A percentile compares a stretch with the other conserved stretches of the same genome.
Evolutionary conservation across 306 rosid species (phyloP).

Genomic region (Cucurbita pepo): DNA sequence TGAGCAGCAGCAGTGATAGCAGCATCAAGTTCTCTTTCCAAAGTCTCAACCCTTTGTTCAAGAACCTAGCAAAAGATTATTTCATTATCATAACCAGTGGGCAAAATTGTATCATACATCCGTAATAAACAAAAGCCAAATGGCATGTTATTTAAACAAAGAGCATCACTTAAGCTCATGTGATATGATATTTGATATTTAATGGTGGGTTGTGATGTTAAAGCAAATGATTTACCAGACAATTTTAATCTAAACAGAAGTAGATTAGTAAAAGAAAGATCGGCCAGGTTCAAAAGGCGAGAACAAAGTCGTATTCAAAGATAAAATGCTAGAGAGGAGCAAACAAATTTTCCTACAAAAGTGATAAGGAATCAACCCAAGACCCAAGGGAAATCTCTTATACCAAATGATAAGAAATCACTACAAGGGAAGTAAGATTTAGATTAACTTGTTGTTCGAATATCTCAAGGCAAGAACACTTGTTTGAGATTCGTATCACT

Average conservation of each 20-base stretch:
- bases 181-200: background rate
- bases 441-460: too few relatives aligned
- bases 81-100: background rate
- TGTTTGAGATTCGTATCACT: too few relatives aligned
- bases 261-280: background rate
- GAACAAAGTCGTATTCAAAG: background rate
- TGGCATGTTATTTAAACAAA: background rate
- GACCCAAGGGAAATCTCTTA: too few relatives aligned
- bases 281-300: background rate
- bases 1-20: slow-evolving; percentile 81
- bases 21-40: slow-evolving; percentile 87
- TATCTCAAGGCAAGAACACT: too few relatives aligned
- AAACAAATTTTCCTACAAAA: background rate
- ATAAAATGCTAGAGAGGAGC: background rate
- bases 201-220: background rate
- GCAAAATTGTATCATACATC: background rate
- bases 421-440: too few relatives aligned
- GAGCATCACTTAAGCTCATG: background rate
- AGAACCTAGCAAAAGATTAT: slow-evolving; percentile 28
- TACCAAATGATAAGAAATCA: too few relatives aligned
- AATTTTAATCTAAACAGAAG: background rate
- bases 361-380: too few relatives aligned
- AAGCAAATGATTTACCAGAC: background rate
- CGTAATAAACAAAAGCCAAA: background rate
- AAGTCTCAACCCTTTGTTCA: slow-evolving; percentile 66